phyloP scores from a whole-genome alignment of 1,139 yeast genomes.

The Nakaseomyces uthaithaninus region DNA sequence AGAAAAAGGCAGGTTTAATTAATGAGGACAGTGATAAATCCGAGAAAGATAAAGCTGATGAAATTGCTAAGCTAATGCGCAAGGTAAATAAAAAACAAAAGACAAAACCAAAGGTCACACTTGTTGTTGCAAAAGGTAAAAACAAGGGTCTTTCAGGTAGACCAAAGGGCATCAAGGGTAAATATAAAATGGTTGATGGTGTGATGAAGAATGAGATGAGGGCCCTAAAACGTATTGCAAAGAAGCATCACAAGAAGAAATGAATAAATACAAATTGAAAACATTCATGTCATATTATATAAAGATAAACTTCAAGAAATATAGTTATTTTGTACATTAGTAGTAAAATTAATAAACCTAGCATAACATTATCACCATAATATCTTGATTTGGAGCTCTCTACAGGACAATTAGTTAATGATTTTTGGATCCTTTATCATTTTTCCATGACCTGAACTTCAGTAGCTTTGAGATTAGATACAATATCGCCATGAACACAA shows the following conservation, averaged over 20 bases:
- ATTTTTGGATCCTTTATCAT: neutral
- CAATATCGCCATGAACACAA: neutral
- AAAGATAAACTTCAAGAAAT: neutral
- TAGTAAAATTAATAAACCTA: too few relatives aligned
- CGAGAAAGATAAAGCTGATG: slow-evolving; percentile 91
- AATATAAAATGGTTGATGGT: slow-evolving; percentile 99
- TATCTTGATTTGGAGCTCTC: too few relatives aligned
- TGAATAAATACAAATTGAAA: slow-evolving; percentile 5
- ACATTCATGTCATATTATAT: neutral
- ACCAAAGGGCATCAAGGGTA: slow-evolving; percentile 95
- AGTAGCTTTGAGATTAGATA: neutral
- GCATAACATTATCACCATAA: too few relatives aligned
- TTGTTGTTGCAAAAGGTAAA: slow-evolving; percentile 82
- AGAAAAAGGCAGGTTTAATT: slow-evolving; percentile 88
- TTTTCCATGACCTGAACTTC: neutral
- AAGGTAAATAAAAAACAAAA: slow-evolving; percentile 71
- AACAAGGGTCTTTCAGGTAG: slow-evolving; percentile 88
- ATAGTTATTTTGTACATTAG: neutral
- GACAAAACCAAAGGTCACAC: slow-evolving; percentile 72
- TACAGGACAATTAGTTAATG: neutral
- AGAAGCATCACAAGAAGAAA: slow-evolving; percentile 53
- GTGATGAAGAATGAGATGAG: slow-evolving; percentile 94
- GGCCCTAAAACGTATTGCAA: slow-evolving; percentile 82
- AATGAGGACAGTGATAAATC: slow-evolving; percentile 81
- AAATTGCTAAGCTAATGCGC: slow-evolving; percentile 77